These are phyloP conservation scores for Fusarium albosuccineum DNA, from an alignment of 2,329 filamentous ascomycete species.

Conservation along the genomic window DNA sequence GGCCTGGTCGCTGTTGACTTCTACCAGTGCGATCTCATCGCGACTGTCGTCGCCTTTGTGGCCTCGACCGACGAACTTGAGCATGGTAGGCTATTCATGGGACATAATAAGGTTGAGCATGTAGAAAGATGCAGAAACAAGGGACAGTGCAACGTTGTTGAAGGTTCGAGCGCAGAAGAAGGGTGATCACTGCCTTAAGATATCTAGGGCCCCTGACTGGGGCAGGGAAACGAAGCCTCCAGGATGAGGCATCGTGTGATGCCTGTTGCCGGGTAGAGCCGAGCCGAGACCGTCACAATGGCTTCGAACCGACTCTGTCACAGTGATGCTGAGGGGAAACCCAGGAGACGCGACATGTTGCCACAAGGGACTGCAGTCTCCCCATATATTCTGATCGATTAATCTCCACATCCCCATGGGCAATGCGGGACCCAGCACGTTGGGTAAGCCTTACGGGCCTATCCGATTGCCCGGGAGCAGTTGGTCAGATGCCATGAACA, in stretches of 20 bases:
- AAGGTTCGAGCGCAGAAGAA: background rate
- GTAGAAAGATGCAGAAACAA: background rate
- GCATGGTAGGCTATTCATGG: background rate
- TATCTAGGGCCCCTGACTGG: constrained; percentile 3
- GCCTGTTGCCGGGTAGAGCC: background rate
- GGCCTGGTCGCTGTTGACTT: background rate
- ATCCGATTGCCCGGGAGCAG: no score
- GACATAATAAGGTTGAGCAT: background rate
- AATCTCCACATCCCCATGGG: background rate
- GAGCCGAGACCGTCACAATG: no score
- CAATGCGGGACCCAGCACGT: background rate
- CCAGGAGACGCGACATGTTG: background rate
- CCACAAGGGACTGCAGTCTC: background rate
- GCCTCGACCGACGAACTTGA: constrained; percentile 8
- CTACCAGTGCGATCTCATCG: constrained; percentile 14
- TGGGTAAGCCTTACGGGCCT: no score
- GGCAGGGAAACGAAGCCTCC: background rate
- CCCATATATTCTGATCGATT: background rate
- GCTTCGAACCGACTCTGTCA: background rate
- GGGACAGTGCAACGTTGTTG: background rate
- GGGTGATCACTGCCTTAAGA: constrained; percentile 13
- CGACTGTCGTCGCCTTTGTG: constrained; percentile 10
- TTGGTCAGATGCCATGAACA: no score
- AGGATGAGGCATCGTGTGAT: background rate
- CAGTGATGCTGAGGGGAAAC: background rate